Conservation (phyloP, 768 basidiomycete genomes). For the Phlebiopsis gigantea region DNA sequence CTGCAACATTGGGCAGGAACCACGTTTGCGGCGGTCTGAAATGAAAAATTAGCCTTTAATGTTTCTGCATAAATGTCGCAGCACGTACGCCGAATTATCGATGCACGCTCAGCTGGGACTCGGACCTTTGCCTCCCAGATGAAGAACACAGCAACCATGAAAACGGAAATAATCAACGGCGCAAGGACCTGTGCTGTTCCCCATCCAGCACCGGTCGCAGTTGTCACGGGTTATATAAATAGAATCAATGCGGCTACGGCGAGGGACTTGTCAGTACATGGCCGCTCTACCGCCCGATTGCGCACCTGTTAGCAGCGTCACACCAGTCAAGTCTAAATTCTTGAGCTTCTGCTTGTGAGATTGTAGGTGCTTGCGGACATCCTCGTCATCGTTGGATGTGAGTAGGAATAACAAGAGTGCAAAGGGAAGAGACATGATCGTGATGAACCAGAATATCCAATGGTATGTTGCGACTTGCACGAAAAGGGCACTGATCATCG, state of each 20-base stretch:
- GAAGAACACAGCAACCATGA: slow-evolving; percentile 40
- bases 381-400: not conserved
- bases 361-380: not conserved
- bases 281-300: not conserved
- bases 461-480: slow-evolving; percentile 26
- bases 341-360: slow-evolving; percentile 3
- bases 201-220: slow-evolving; percentile 47
- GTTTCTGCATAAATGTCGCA: not conserved
- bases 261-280: not conserved
- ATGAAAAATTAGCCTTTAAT: not conserved
- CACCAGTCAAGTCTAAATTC: slow-evolving; percentile 23
- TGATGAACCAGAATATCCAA: slow-evolving; percentile 39
- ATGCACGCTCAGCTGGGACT: slow-evolving; percentile 34
- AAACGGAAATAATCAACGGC: slow-evolving; percentile 41
- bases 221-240: slow-evolving; percentile 26
- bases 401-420: slow-evolving; percentile 10
- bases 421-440: slow-evolving; percentile 27
- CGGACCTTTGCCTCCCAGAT: slow-evolving; percentile 42
- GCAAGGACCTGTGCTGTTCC: slow-evolving; percentile 36
- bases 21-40: slow-evolving; percentile 30
- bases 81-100: slow-evolving; percentile 26
- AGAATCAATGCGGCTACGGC: slow-evolving; percentile 22
- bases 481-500: slow-evolving; percentile 28
- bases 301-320: slow-evolving; percentile 24
- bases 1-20: slow-evolving; percentile 34